Conservation (phyloP, 164 flowering plant genomes). For the Piper betle region DNA sequence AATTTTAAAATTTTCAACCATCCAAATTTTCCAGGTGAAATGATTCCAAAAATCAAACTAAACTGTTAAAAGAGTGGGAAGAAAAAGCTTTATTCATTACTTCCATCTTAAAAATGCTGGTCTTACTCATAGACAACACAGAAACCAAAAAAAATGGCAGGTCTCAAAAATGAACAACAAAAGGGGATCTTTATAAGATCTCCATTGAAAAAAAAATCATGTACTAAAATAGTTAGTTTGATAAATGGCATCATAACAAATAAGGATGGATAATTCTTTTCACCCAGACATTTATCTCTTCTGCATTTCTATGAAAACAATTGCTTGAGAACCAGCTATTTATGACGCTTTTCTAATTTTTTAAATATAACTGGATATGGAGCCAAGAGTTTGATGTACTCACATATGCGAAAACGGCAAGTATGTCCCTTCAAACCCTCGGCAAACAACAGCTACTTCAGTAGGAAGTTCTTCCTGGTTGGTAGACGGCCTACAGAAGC, state of each 20-base stretch:
- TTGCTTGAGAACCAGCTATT: too few relatives aligned
- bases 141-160: not conserved
- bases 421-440: slow-evolving; percentile 75
- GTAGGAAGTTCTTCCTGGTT: slow-evolving; percentile 11
- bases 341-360: not conserved
- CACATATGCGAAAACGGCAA: slow-evolving; percentile 71
- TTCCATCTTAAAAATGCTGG: not conserved
- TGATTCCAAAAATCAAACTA: not conserved
- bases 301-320: too few relatives aligned
- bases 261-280: too few relatives aligned
- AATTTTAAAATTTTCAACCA: too few relatives aligned
- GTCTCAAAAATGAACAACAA: not conserved
- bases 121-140: not conserved
- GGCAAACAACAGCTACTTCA: slow-evolving; percentile 60
- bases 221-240: not conserved
- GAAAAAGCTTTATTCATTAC: not conserved
- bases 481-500: slow-evolving; percentile 26
- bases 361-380: not conserved
- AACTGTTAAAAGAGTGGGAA: not conserved
- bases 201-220: not conserved
- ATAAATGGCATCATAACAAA: too few relatives aligned
- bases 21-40: not conserved
- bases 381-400: slow-evolving; percentile 13
- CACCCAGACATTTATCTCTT: too few relatives aligned
- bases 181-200: not conserved